Conservation (phyloP, 805 yeast genomes). For the Hanseniaspora mollemarum region DNA sequence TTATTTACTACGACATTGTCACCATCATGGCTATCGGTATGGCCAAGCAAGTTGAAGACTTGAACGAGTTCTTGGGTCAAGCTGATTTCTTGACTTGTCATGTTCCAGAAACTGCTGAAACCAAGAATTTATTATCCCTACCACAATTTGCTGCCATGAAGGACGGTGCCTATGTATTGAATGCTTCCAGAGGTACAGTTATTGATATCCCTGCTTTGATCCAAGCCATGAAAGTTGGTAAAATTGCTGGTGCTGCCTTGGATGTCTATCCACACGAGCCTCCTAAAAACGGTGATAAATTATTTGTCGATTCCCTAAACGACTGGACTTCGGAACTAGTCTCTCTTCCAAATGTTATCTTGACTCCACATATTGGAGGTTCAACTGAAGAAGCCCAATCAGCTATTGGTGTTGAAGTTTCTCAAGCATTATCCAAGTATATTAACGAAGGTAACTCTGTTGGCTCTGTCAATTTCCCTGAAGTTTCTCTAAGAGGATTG, state of each 20-base stretch:
- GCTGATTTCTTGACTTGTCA: constrained; percentile 89
- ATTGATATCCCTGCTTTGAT: constrained; percentile 90
- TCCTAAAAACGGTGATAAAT: constrained; percentile 81
- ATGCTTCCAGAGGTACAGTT: constrained; percentile 96
- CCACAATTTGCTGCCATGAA: constrained; percentile 94
- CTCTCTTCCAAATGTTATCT: constrained; percentile 72
- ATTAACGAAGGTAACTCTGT: constrained; percentile 90
- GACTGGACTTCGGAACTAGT: constrained; percentile 73
- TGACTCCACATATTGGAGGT: constrained; percentile 98
- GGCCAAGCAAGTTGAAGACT: constrained; percentile 79
- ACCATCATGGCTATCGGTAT: constrained; percentile 96
- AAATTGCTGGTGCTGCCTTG: constrained; percentile 91
- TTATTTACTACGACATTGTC: constrained; percentile 77
- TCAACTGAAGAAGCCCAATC: constrained; percentile 98
- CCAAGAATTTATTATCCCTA: constrained; percentile 76
- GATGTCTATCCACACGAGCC: constrained; percentile 98
- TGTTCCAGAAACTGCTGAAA: constrained; percentile 90
- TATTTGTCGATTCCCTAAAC: constrained; percentile 64
- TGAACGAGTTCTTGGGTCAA: constrained; percentile 65
- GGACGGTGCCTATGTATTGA: constrained; percentile 85
- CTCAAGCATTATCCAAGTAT: constrained; percentile 71
- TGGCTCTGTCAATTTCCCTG: constrained; percentile 98
- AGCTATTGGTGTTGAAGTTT: constrained; percentile 94
- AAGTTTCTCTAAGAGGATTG: constrained; percentile 78
- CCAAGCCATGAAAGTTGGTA: constrained; percentile 82